Evolutionary conservation across 1,284 basidiomycete genomes (phyloP).

Genomic region (Sparassis latifolia): DNA sequence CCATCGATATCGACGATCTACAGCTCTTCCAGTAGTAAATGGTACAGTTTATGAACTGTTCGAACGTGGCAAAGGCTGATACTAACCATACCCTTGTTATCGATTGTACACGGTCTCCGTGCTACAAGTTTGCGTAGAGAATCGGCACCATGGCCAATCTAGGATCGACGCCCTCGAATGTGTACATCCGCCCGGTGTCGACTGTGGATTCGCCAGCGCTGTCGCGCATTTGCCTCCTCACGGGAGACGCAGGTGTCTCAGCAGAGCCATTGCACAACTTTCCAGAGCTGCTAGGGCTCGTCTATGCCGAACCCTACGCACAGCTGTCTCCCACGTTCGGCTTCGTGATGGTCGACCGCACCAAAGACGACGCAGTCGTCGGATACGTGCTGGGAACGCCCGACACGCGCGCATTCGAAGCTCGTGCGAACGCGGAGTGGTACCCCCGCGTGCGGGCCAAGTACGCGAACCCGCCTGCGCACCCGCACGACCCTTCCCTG

Average conservation of each 20-base stretch:
- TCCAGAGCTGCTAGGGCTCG: slow-evolving; percentile 57
- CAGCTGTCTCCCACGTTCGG: slow-evolving; percentile 61
- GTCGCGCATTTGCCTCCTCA: slow-evolving; percentile 67
- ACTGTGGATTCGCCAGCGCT: slow-evolving; percentile 48
- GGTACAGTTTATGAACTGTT: no score
- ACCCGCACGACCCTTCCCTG: slow-evolving; percentile 19
- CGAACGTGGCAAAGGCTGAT: no score
- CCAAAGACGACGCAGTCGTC: slow-evolving; percentile 34
- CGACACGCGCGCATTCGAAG: slow-evolving; percentile 55
- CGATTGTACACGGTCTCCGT: no score
- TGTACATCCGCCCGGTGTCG: slow-evolving; percentile 47
- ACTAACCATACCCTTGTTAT: no score
- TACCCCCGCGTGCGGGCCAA: slow-evolving; percentile 49
- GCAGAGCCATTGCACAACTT: slow-evolving; percentile 55
- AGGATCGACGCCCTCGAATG: not conserved
- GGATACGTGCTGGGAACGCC: slow-evolving; percentile 57
- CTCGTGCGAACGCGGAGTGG: slow-evolving; percentile 44
- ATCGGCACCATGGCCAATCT: not conserved
- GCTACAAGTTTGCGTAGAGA: no score
- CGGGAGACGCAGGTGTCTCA: slow-evolving; percentile 61
- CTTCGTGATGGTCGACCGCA: slow-evolving; percentile 61
- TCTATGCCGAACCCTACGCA: slow-evolving; percentile 70
- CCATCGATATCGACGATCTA: no score
- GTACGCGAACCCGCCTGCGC: slow-evolving; percentile 32
- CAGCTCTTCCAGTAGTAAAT: no score